These are phyloP conservation scores for Floccularia luteovirens DNA, from an alignment of 768 basidiomycete genomes.

Conservation along the genomic window DNA sequence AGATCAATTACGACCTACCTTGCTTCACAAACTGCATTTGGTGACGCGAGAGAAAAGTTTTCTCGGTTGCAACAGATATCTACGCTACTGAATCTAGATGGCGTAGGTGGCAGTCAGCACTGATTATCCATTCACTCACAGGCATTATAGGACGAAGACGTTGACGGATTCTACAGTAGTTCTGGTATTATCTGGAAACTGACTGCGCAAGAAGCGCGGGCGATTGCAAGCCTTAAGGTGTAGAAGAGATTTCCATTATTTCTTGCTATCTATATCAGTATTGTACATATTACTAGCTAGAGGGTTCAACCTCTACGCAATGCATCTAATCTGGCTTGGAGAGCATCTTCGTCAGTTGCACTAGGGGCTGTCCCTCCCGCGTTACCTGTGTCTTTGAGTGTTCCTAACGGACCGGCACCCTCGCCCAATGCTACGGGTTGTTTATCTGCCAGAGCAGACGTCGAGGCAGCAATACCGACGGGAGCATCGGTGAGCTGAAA, in stretches of 20 bases:
- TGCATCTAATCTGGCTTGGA: conserved; percentile 91
- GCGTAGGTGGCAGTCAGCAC: conserved; percentile 31
- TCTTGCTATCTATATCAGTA: neutral
- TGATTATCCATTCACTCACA: conserved; percentile 5
- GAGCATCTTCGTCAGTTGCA: conserved; percentile 78
- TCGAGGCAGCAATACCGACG: conserved; percentile 53
- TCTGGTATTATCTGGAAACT: conserved; percentile 90
- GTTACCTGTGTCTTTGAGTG: conserved; percentile 14
- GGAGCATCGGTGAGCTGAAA: conserved; percentile 79
- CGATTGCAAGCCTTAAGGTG: conserved; percentile 54
- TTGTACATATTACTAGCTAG: neutral
- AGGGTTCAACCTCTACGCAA: conserved; percentile 54
- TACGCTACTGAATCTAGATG: conserved; percentile 84
- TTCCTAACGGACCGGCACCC: conserved; percentile 30
- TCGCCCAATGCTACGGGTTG: conserved; percentile 87
- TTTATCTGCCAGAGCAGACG: conserved; percentile 54
- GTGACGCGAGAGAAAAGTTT: conserved; percentile 90
- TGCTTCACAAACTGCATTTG: conserved; percentile 82
- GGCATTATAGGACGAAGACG: conserved; percentile 73
- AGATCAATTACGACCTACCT: conserved; percentile 79
- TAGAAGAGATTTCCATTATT: conserved; percentile 13
- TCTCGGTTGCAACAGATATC: conserved; percentile 88
- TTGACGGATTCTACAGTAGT: conserved; percentile 90
- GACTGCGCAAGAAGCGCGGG: conserved; percentile 67
- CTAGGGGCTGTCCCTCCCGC: conserved; percentile 29